Conservation (phyloP, 192 early-diverging fungal genomes). For the Backusella tarrabulga region DNA sequence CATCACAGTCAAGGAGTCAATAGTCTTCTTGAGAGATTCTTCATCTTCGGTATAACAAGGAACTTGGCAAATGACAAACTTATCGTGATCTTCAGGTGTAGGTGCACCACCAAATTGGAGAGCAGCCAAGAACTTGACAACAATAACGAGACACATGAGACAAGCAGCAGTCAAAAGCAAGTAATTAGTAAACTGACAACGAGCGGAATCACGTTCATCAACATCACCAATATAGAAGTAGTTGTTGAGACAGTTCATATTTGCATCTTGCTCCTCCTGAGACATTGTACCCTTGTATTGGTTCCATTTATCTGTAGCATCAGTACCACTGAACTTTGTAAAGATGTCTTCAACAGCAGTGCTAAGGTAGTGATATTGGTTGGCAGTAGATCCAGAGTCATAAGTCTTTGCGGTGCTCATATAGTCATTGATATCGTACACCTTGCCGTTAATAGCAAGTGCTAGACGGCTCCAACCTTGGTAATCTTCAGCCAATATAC, state of each 20-base stretch:
- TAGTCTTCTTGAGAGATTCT: conserved; percentile 78
- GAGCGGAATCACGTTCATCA: conserved; percentile 59
- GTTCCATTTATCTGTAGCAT: conserved; percentile 49
- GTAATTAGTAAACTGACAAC: conserved; percentile 65
- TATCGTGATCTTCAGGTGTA: conserved; percentile 88
- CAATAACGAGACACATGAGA: conserved; percentile 76
- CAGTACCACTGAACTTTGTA: conserved; percentile 45
- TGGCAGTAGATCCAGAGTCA: conserved; percentile 18
- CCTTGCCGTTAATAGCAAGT: conserved; percentile 58
- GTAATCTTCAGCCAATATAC: conserved; percentile 44
- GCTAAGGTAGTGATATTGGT: conserved; percentile 47
- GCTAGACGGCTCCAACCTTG: conserved; percentile 49
- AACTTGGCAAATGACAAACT: conserved; percentile 95
- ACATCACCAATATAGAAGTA: conserved; percentile 68
- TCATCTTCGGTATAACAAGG: conserved; percentile 97
- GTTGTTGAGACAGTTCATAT: conserved; percentile 59
- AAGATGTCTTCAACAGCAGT: conserved; percentile 43
- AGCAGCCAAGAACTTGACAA: conserved; percentile 79
- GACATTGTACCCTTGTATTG: conserved; percentile 26
- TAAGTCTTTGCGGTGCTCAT: conserved; percentile 46
- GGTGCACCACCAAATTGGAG: conserved; percentile 75
- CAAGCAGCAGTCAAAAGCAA: conserved; percentile 61
- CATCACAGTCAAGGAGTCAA: conserved; percentile 78
- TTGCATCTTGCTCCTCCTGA: conserved; percentile 30
- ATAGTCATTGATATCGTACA: conserved; percentile 71